phyloP scores from a whole-genome alignment of 768 basidiomycete genomes.

The Pleurotus pulmonarius region DNA sequence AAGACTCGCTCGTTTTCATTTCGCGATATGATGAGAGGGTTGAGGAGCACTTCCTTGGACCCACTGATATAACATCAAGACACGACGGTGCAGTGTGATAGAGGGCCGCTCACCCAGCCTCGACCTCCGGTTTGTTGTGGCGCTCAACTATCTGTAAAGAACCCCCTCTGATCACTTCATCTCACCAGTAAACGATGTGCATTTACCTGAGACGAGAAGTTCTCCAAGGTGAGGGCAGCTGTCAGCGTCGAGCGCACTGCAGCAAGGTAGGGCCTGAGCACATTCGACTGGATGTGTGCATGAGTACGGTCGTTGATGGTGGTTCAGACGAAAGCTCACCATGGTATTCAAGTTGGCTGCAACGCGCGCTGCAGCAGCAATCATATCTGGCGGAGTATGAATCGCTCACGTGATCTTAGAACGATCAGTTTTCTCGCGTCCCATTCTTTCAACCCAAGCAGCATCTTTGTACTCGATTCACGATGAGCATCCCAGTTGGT shows the following conservation, averaged over 20 bases:
- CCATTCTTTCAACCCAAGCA: constrained; percentile 10
- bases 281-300: constrained; percentile 69
- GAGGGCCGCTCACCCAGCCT: constrained; percentile 59
- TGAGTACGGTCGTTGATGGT: not conserved
- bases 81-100: not conserved
- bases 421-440: not conserved
- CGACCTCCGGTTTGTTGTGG: constrained; percentile 96
- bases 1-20: constrained; percentile 97
- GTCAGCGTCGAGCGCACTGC: constrained; percentile 95
- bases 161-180: constrained; percentile 10
- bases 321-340: constrained; percentile 34
- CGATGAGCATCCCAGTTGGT: constrained; percentile 61
- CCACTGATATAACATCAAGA: constrained; percentile 42
- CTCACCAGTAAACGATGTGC: constrained; percentile 4
- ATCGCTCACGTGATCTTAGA: constrained; percentile 10
- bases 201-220: constrained; percentile 92
- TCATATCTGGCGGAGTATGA: constrained; percentile 42
- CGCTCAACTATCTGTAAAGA: constrained; percentile 81
- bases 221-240: constrained; percentile 95
- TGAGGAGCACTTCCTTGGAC: constrained; percentile 92
- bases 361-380: constrained; percentile 3
- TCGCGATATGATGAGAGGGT: constrained; percentile 90
- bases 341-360: constrained; percentile 26
- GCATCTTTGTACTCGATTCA: constrained; percentile 3
- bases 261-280: constrained; percentile 91